Evolutionary conservation across 177 flowering plant species (phyloP), one percentile per base, ranked within the genome.

Genomic region (Vitis hybrid): DNA sequence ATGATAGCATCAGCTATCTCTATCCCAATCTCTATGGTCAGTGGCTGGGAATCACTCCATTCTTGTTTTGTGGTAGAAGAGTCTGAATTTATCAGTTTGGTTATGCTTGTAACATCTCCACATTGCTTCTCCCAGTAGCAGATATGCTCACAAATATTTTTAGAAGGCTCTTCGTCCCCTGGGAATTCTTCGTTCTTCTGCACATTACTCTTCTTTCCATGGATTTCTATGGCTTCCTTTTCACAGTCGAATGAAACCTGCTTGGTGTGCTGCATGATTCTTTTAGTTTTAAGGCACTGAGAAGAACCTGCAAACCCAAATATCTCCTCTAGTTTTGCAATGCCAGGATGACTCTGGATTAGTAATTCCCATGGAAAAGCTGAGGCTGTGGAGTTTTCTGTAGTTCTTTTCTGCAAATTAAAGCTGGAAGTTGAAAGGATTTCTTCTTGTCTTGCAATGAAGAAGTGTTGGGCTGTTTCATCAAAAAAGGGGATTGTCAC

Each of bases 1-100:
- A 52, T 60, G 60, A 72, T 72, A 31, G 53, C 19, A 60, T 72
- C 70, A 13, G 33, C 70, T 33, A 72, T 51, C 55, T 66, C 60
- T 18, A 7, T 52, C 19, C 70, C 60, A 50, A 66, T 66, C 52
- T 50, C 55, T 14, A 11, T 60, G 31, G 59, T 66, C 6, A 50
- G 33, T 3, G 60, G 13, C 45, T 72, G 50, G 57, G 29, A 26
- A 19, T 65, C 33, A 29, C 48, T 52, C 60, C 75, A 59, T 18
- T 65, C 65, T 52, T 65, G 45, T 29, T 19, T 3, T 60, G 52
- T 53, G 61, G 21, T 51, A 19, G 60, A 66, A 65, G 51, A 39
- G 15, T 69, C 58, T 39, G 61, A 13, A 56, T 56, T 33, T 16
- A 67, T 67, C 22, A 6, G 62, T 10, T 48, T 2, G 52, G 11